Evolutionary conservation across 208 protist genomes (phyloP), one percentile per base, ranked within the genome.

Genomic region (Balamuthia mandrillaris): DNA sequence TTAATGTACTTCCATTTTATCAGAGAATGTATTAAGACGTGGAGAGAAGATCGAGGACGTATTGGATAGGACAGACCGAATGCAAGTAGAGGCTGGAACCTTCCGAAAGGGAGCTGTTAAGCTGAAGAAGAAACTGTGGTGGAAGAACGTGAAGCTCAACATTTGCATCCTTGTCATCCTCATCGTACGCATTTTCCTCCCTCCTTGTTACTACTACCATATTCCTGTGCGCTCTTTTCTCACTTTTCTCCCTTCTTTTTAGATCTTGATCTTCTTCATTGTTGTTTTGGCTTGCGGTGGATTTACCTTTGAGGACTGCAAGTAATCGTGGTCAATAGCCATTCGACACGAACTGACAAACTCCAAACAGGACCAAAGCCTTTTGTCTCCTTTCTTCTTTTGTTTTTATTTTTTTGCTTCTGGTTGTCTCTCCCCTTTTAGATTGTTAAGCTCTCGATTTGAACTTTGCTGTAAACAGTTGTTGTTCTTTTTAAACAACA

Each of bases 11-110:
- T 37, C 63, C 35, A 4, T 37, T 12, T 47, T 4, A 12, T 51
- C 68, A 78, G 68, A 78, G 18, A 78, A 78, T 24, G 68, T 78
- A n/a, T 37, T 78, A 6, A 24, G 42, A 24, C 3, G 68, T 27
- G 68, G 68, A 27, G 68, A 78, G 47, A 78, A 78, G 68, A 24
- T 78, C 21, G 68, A 78, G 44, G 68, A 78, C 42, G 68, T 78
- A 47, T 47, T 78, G 2, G 68, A 51, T 18, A 51, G 42, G 31
- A 78, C 68, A 3, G 68, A 78, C 47, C 33, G 56, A 29, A 78
- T 78, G 68, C 33, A 58, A 24, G 68, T 47, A 12, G 56, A 78
- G 24, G 68, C 68, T 18, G 49, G 44, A 9, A 78, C 68, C 41
- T 78, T 78, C 42, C 37, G 66, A 52, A 21, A 58, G 45, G 56